phyloP scores from a whole-genome alignment of 129 eudicot genomes.

The Daucus carota region DH1_v3.0 NC_030381.2:38443501-38444000 shows the following conservation, averaged over 20 bases:
- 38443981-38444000: constrained; percentile 62
- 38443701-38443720: background rate
- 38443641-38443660: too few relatives aligned
- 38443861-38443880: constrained; percentile 36
- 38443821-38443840: constrained; percentile 27
- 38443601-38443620: too few relatives aligned
- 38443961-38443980: constrained; percentile 56
- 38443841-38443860: constrained; percentile 58
- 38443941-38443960: constrained; percentile 47
- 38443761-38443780: background rate
- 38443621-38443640: background rate
- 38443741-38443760: background rate
- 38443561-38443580: background rate
- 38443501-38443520: background rate
- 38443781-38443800: constrained; percentile 59
- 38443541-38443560: background rate
- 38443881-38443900: constrained; percentile 27
- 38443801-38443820: constrained; percentile 64
- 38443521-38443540: background rate
- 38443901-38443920: constrained; percentile 36
- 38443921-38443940: constrained; percentile 54
- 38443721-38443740: background rate
- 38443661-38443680: background rate
- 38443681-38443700: background rate
- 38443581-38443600: background rate